A percentile compares a stretch with the other conserved stretches of the same genome.
Evolutionary conservation across 176 grass and related monocot species (phyloP).

Genomic region (Rhynchospora pubera): DNA sequence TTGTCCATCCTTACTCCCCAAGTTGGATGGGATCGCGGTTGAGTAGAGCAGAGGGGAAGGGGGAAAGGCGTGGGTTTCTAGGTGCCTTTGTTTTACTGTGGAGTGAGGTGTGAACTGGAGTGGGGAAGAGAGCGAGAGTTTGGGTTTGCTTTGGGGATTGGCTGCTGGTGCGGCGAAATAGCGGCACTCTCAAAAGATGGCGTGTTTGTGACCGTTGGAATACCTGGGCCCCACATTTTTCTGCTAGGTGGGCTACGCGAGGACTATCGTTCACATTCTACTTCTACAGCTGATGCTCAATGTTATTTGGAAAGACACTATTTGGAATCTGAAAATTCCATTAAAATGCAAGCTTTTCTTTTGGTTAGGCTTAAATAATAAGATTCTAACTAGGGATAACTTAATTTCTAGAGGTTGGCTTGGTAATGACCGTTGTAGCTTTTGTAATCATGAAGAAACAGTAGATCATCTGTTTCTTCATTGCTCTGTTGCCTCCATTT

Average conservation of each 20-base stretch:
- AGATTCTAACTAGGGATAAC: too few species aligned
- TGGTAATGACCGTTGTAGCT: too few species aligned
- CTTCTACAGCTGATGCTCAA: too few species aligned
- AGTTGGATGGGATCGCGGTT: slow-evolving; percentile 1
- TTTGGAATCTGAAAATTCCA: too few species aligned
- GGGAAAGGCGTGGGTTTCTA: neutral
- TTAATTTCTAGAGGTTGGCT: too few species aligned
- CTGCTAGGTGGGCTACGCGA: neutral
- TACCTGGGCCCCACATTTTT: neutral
- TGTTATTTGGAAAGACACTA: too few species aligned
- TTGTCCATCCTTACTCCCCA: neutral
- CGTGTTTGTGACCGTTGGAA: slow-evolving; percentile 18
- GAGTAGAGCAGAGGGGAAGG: neutral
- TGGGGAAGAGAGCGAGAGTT: neutral
- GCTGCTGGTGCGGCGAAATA: neutral
- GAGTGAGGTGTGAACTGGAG: neutral
- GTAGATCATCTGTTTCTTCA: too few species aligned
- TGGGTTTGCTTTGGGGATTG: too few species aligned
- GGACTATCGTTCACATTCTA: neutral
- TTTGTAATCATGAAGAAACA: too few species aligned
- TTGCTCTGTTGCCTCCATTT: too few species aligned
- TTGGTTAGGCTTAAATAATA: too few species aligned
- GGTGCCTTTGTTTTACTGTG: neutral
- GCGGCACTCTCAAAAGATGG: neutral
- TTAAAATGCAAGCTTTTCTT: too few species aligned